Conservation (phyloP, 176 grass and related monocot genomes). For the Ensete glaucum region DNA sequence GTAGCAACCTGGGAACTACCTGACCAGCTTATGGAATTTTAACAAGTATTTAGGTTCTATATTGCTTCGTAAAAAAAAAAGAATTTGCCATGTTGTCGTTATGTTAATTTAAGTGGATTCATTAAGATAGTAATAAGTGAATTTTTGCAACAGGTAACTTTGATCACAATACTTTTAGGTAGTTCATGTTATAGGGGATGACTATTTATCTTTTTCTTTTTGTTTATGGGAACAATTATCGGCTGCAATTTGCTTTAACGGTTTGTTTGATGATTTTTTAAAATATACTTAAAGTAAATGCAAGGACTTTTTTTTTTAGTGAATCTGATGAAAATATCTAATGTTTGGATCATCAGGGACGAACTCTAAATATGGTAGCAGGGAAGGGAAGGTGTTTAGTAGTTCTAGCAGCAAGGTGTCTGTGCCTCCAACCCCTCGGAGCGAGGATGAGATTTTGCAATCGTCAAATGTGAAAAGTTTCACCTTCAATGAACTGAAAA, state of each 20-base stretch:
- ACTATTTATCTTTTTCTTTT: not conserved
- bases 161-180: not conserved
- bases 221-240: not conserved
- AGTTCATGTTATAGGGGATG: not conserved
- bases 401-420: slow-evolving; percentile 35
- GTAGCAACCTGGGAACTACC: too few species aligned
- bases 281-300: not conserved
- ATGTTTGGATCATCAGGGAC: slow-evolving; percentile 21
- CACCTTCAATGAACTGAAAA: slow-evolving; percentile 52
- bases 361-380: slow-evolving; percentile 26
- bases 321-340: not conserved
- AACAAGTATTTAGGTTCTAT: too few species aligned
- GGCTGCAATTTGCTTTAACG: not conserved
- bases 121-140: not conserved
- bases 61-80: too few species aligned
- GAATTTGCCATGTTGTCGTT: too few species aligned
- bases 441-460: slow-evolving; percentile 57
- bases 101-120: too few species aligned
- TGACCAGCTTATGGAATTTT: too few species aligned
- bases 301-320: not conserved
- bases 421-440: slow-evolving; percentile 34
- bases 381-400: slow-evolving; percentile 27
- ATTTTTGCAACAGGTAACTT: not conserved
- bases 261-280: not conserved
- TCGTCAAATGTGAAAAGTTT: slow-evolving; percentile 57